Percentiles rank a stretch among this genome's conserved stretches.
phyloP scores from a whole-genome alignment of 2,329 filamentous ascomycete genomes.

The Fusarium miscanthi region DNA sequence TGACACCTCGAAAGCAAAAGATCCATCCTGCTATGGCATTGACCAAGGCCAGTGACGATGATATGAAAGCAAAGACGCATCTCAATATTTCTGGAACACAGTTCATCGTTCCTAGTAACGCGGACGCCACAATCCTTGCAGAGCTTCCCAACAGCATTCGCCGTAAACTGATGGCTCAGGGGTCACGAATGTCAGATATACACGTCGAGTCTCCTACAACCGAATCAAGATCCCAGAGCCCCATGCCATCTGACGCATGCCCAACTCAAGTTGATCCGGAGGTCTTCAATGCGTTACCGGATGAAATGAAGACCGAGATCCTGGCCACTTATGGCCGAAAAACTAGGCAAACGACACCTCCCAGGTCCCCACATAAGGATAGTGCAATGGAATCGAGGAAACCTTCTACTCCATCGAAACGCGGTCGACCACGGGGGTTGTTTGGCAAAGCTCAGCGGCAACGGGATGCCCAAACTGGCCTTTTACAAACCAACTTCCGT shows the following conservation, averaged over 20 bases:
- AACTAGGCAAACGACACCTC: conserved; percentile 51
- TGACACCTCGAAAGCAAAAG: conserved; percentile 65
- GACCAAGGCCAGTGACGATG: conserved; percentile 58
- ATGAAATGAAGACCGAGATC: conserved; percentile 86
- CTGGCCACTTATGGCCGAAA: conserved; percentile 73
- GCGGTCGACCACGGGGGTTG: conserved; percentile 57
- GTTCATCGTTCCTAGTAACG: conserved; percentile 87
- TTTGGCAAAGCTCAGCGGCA: conserved; percentile 62
- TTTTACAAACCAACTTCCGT: conserved; percentile 81
- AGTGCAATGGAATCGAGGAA: conserved; percentile 63
- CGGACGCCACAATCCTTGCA: conserved; percentile 83
- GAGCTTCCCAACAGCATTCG: conserved; percentile 88
- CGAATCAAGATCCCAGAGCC: conserved; percentile 52
- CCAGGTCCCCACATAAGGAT: conserved; percentile 68
- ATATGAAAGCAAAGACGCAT: conserved; percentile 70
- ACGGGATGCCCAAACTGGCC: conserved; percentile 65
- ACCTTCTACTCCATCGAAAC: conserved; percentile 73
- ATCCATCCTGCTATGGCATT: conserved; percentile 65
- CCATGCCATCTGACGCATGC: conserved; percentile 57
- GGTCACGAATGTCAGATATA: conserved; percentile 42
- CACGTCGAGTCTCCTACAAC: conserved; percentile 46
- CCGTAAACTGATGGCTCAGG: conserved; percentile 75
- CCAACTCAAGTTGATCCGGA: conserved; percentile 88
- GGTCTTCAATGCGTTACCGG: conserved; percentile 83
- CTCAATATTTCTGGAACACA: conserved; percentile 89